Evolutionary conservation across 495 filamentous ascomycete species (phyloP).

Genomic region (Annulohypoxylon bovei): DNA sequence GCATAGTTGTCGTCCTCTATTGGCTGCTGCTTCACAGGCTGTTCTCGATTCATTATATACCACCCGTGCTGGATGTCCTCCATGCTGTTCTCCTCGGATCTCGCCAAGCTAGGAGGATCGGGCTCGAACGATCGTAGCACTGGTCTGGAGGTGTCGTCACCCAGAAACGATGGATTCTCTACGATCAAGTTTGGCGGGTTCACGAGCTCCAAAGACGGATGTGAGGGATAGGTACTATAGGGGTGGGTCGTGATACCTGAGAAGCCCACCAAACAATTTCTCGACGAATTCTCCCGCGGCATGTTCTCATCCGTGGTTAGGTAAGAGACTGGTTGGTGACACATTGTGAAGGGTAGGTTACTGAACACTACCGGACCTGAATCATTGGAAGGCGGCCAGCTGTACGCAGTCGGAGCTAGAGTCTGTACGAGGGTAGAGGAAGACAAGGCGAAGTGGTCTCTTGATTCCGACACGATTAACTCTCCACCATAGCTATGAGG

Average conservation of each 20-base stretch:
- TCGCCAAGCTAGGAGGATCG: neutral
- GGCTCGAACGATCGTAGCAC: neutral
- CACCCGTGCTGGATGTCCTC: slow-evolving; percentile 3
- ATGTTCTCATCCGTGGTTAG: neutral
- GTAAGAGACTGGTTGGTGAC: slow-evolving; percentile 1
- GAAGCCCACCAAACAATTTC: neutral
- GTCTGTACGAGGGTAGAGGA: slow-evolving; percentile 22
- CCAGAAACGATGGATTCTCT: neutral
- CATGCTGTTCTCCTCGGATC: neutral
- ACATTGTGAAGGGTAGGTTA: neutral
- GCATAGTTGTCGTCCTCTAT: neutral
- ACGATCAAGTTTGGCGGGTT: slow-evolving; percentile 10
- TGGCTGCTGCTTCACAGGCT: neutral
- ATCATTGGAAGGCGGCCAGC: slow-evolving; percentile 7
- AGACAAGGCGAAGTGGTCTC: slow-evolving; percentile 28
- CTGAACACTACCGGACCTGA: neutral
- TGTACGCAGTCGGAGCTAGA: slow-evolving; percentile 13
- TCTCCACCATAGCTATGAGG: slow-evolving; percentile 9
- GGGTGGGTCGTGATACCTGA: neutral
- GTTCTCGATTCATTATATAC: neutral
- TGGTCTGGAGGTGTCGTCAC: neutral
- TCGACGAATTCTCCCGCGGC: neutral
- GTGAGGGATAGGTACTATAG: neutral
- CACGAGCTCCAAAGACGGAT: neutral
- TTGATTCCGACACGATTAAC: slow-evolving; percentile 12